These are phyloP conservation scores for Podospora tetraspora DNA, from an alignment of 495 filamentous ascomycete species.

Conservation along the genomic window DNA sequence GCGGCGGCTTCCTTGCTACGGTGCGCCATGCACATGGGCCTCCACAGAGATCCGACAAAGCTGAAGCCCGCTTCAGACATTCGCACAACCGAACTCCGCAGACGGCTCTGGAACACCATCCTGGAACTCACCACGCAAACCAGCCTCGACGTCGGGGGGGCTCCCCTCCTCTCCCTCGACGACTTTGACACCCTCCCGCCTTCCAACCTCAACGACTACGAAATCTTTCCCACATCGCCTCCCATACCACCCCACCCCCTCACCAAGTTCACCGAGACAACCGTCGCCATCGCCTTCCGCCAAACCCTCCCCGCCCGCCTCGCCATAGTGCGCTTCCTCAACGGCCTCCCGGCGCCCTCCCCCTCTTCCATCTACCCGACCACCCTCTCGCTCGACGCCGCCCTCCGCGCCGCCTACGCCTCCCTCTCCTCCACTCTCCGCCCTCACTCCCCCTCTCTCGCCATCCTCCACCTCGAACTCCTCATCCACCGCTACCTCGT, in stretches of 20 bases:
- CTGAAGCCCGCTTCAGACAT: constrained; percentile 19
- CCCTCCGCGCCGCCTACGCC: constrained; percentile 34
- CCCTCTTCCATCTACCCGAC: constrained; percentile 25
- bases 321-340: constrained; percentile 42
- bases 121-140: constrained; percentile 51
- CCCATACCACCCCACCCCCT: not conserved
- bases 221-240: constrained; percentile 15
- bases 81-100: constrained; percentile 54
- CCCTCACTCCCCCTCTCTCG: not conserved
- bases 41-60: constrained; percentile 21
- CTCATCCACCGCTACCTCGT: constrained; percentile 43
- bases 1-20: constrained; percentile 17
- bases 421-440: constrained; percentile 23
- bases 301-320: constrained; percentile 43
- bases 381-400: constrained; percentile 27
- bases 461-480: constrained; percentile 36
- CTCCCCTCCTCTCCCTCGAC: constrained; percentile 43
- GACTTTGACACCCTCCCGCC: constrained; percentile 45
- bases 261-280: constrained; percentile 37
- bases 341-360: constrained; percentile 22
- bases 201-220: constrained; percentile 44
- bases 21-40: constrained; percentile 26
- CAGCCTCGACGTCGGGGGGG: constrained; percentile 50
- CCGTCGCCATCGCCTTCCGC: constrained; percentile 41
- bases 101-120: constrained; percentile 59